A percentile compares a stretch with the other conserved stretches of the same genome.
Evolutionary conservation across 306 rosid species (phyloP).

Genomic region (Begonia loranthoides): DNA sequence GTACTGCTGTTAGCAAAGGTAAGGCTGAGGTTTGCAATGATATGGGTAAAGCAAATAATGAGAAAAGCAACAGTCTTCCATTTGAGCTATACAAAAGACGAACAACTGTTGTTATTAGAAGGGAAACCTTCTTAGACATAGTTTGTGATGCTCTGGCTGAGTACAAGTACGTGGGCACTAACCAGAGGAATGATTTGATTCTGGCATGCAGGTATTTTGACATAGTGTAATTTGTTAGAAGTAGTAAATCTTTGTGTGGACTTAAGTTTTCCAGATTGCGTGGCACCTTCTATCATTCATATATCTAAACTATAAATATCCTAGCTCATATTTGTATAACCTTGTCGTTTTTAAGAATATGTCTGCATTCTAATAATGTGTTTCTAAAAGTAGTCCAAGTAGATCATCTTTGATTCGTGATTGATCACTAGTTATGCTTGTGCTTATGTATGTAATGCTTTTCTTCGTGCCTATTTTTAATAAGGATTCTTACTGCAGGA

Average conservation of each 20-base stretch:
- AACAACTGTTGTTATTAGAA: slow-evolving; percentile 47
- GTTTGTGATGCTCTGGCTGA: slow-evolving; percentile 74
- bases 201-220: slow-evolving; percentile 73
- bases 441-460: too few relatives aligned
- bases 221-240: neutral
- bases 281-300: too few relatives aligned
- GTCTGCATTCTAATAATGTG: too few relatives aligned
- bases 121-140: slow-evolving; percentile 56
- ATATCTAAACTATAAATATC: too few relatives aligned
- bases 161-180: slow-evolving; percentile 87
- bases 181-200: slow-evolving; percentile 69
- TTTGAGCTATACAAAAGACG: slow-evolving; percentile 79
- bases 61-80: slow-evolving; percentile 33
- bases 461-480: too few relatives aligned
- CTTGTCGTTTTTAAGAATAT: too few relatives aligned
- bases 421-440: too few relatives aligned
- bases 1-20: slow-evolving; percentile 5
- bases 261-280: too few relatives aligned
- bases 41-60: slow-evolving; percentile 21
- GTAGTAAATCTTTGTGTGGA: too few relatives aligned
- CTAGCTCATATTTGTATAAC: too few relatives aligned
- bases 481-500: slow-evolving; percentile 25
- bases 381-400: too few relatives aligned
- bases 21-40: slow-evolving; percentile 22
- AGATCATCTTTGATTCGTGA: too few relatives aligned